Percentiles rank a stretch among this genome's conserved stretches.
These are phyloP conservation scores for Ascochyta koolunga DNA, from an alignment of 2,329 filamentous ascomycete species.

Conservation along the genomic window DNA sequence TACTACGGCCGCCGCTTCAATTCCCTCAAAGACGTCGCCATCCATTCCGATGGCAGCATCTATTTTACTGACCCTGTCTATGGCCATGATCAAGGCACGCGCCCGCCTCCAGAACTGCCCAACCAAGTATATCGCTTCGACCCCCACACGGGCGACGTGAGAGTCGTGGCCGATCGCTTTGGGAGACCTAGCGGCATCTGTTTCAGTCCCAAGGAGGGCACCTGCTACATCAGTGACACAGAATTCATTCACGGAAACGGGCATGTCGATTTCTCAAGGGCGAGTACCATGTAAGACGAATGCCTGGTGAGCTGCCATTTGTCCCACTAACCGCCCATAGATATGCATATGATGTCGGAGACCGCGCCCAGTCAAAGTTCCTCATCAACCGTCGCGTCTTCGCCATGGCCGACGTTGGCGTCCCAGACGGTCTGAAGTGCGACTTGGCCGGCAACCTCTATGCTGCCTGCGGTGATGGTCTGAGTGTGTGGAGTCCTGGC, in stretches of 20 bases:
- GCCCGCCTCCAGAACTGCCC: constrained; percentile 30
- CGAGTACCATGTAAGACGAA: constrained; percentile 21
- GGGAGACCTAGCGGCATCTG: constrained; percentile 53
- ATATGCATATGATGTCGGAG: constrained; percentile 29
- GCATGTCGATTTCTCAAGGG: constrained; percentile 17
- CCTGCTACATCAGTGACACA: constrained; percentile 53
- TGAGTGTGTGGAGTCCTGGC: constrained; percentile 55
- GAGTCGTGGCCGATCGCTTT: constrained; percentile 48
- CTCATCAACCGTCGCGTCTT: constrained; percentile 33
- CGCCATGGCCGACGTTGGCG: constrained; percentile 27
- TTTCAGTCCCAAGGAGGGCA: constrained; percentile 49
- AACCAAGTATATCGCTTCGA: constrained; percentile 49
- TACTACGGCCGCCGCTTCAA: constrained; percentile 54
- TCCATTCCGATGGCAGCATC: constrained; percentile 50
- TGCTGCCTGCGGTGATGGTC: constrained; percentile 54
- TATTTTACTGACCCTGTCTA: constrained; percentile 55
- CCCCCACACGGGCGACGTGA: constrained; percentile 42
- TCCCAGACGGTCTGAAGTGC: constrained; percentile 34
- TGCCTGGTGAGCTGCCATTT: not conserved
- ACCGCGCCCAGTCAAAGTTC: constrained; percentile 17
- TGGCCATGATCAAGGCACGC: constrained; percentile 30
- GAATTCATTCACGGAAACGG: constrained; percentile 29
- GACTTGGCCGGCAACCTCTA: constrained; percentile 58
- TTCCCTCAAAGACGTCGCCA: constrained; percentile 48
- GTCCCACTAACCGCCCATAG: constrained; percentile 3